Percentiles rank a stretch among this genome's conserved stretches.
These are phyloP conservation scores for Neurospora terricola DNA, from an alignment of 495 filamentous ascomycete genomes.

Conservation along the genomic window DNA sequence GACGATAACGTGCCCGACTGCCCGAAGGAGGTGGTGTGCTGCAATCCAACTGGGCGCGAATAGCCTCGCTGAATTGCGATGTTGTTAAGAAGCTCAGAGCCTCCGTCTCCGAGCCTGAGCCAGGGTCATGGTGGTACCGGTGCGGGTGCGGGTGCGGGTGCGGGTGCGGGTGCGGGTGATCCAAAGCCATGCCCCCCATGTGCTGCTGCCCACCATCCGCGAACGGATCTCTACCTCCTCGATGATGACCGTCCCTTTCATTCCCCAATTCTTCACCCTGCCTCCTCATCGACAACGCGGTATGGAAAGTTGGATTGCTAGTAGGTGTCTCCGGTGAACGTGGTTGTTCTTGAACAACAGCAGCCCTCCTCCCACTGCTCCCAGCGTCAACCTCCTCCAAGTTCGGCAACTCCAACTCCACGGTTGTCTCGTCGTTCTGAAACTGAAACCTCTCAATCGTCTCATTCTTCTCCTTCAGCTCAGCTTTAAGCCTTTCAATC, in stretches of 20 bases:
- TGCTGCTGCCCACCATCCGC: background rate
- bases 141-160: background rate
- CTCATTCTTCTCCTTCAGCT: slow-evolving; percentile 41
- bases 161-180: background rate
- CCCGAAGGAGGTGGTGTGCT: background rate
- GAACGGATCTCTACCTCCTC: no score
- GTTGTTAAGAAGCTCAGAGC: background rate
- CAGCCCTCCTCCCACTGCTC: background rate
- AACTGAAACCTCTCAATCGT: slow-evolving; percentile 37
- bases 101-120: background rate
- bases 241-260: background rate
- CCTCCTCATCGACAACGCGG: background rate
- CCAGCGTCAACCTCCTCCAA: slow-evolving; percentile 24
- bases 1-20: background rate
- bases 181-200: background rate
- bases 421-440: slow-evolving; percentile 29
- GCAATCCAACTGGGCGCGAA: background rate
- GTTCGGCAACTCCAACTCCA: slow-evolving; percentile 31
- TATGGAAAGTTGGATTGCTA: background rate
- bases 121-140: background rate
- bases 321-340: background rate
- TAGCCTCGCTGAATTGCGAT: background rate
- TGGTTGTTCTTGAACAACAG: background rate
- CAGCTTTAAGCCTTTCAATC: slow-evolving; percentile 40
- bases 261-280: background rate